phyloP scores from a whole-genome alignment of 371 early-diverging fungal species.

The Haplosporangium sp. region DNA sequence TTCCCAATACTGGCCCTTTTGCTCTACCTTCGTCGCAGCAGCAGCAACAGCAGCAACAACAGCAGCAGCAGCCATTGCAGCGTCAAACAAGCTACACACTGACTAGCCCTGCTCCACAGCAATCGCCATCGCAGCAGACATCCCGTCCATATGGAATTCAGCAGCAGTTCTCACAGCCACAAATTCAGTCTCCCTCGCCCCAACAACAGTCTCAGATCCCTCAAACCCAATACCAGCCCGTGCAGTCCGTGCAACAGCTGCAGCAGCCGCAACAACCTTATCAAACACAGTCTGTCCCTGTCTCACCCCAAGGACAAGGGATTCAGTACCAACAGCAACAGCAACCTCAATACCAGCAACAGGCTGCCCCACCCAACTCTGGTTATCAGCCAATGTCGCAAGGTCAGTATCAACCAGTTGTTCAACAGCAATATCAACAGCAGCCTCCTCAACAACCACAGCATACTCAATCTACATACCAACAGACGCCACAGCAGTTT shows the following conservation, averaged over 20 bases:
- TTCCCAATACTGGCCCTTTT: constrained; percentile 42
- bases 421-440: constrained; percentile 29
- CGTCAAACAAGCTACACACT: constrained; percentile 19
- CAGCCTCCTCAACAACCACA: constrained; percentile 17
- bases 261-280: constrained; percentile 44
- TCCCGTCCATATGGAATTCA: constrained; percentile 25
- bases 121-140: constrained; percentile 40
- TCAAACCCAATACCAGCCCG: constrained; percentile 15
- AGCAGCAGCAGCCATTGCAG: constrained; percentile 36
- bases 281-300: constrained; percentile 26
- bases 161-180: constrained; percentile 34
- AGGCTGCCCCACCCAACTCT: constrained; percentile 8
- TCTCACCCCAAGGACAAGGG: constrained; percentile 30
- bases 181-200: constrained; percentile 27
- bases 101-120: constrained; percentile 31
- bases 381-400: constrained; percentile 22
- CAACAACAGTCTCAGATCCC: constrained; percentile 18
- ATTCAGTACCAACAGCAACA: constrained; percentile 37
- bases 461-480: constrained; percentile 8
- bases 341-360: constrained; percentile 41
- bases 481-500: constrained; percentile 18
- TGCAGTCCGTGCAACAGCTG: constrained; percentile 6
- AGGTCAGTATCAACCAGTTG: constrained; percentile 24
- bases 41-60: constrained; percentile 17
- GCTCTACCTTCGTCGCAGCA: constrained; percentile 52